A percentile compares a stretch with the other conserved stretches of the same genome.
These are phyloP conservation scores for Centella asiatica DNA, from an alignment of 129 eudicot species.

Conservation along the genomic window DNA sequence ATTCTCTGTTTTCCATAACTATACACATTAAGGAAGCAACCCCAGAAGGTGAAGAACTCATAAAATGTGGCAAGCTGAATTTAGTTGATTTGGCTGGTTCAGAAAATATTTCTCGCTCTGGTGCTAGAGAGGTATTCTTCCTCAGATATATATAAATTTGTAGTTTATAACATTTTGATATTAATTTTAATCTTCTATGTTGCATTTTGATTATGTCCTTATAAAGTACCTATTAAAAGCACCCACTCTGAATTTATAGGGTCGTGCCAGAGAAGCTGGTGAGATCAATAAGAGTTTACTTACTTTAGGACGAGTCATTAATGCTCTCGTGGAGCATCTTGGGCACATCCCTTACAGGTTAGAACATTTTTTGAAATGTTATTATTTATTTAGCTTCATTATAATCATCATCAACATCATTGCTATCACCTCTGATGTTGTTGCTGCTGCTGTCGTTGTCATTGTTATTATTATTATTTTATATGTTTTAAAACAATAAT, in stretches of 20 bases:
- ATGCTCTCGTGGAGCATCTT: constrained; percentile 92
- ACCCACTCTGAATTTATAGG: constrained; percentile 34
- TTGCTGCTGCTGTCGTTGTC: too few species aligned
- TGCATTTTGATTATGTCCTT: too few species aligned
- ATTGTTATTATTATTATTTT: too few species aligned
- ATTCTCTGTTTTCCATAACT: constrained; percentile 87
- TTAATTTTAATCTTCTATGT: neutral
- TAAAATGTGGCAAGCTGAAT: constrained; percentile 93
- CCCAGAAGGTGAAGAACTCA: constrained; percentile 98
- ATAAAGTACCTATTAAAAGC: neutral
- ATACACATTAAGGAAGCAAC: constrained; percentile 97
- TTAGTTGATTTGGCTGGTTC: constrained; percentile 98
- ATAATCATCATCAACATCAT: too few species aligned
- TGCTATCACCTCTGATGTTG: too few species aligned
- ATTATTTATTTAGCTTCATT: neutral
- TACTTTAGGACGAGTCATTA: constrained; percentile 95
- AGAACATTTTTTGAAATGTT: neutral
- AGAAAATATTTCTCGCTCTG: constrained; percentile 95
- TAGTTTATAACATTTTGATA: neutral
- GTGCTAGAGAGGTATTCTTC: constrained; percentile 87
- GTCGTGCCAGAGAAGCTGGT: constrained; percentile 99
- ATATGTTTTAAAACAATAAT: neutral
- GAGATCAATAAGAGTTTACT: constrained; percentile 95
- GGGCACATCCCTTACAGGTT: constrained; percentile 97
- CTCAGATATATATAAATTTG: neutral